Evolutionary conservation across 2,329 filamentous ascomycete species (phyloP).

Genomic region (Ophiostoma ulmi): DNA sequence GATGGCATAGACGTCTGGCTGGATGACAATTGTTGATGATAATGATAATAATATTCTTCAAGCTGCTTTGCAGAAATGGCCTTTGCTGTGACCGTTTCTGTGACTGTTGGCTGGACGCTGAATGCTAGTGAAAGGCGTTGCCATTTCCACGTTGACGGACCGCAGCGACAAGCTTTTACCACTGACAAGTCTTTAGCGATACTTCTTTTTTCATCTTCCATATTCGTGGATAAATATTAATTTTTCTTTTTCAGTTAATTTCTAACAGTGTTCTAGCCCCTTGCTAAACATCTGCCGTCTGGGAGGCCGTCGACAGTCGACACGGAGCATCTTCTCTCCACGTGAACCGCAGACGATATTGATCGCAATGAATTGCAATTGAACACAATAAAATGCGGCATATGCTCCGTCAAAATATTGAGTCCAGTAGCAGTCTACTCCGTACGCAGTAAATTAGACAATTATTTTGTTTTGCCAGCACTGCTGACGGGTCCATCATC

Average conservation of each 20-base stretch:
- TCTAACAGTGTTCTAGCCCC: not conserved
- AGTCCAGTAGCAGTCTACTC: not conserved
- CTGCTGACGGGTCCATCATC: not conserved
- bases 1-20: not conserved
- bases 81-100: too few species aligned
- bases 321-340: not conserved
- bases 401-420: not conserved
- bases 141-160: not conserved
- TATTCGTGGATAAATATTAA: too few species aligned
- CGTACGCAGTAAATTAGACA: too few species aligned
- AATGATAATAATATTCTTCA: not conserved
- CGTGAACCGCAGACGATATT: not conserved
- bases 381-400: not conserved
- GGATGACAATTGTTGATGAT: not conserved
- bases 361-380: not conserved
- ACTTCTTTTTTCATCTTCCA: not conserved
- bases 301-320: not conserved
- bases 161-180: not conserved
- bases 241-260: not conserved
- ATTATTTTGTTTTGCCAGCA: too few species aligned
- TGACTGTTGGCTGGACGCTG: too few species aligned
- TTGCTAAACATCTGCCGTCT: not conserved
- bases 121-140: too few species aligned
- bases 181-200: not conserved
- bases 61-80: too few species aligned